Evolutionary conservation across 441 rosid species (phyloP), one percentile per base, ranked within the genome.

Genomic region (Erodium texanum): DNA sequence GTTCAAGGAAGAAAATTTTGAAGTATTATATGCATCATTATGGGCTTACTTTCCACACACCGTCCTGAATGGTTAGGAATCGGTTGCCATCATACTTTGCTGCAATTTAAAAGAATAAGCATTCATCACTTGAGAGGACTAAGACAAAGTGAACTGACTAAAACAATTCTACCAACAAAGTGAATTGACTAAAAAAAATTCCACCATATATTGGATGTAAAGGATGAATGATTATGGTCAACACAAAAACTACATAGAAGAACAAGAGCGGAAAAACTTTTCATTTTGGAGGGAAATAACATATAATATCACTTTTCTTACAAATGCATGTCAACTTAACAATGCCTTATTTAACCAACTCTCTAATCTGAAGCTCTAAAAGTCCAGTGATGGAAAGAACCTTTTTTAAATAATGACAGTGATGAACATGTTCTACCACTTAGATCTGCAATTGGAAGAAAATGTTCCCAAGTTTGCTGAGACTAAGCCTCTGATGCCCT

Each of bases 31-130:
- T 34, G 8, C 24, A 36, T 59, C 43, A 59, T 43, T 16, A 71
- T 29, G 65, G 66, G 83, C 98, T 87, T 83, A 89, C 98, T 81
- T 87, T 87, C 94, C 85, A 85, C 66, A 85, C 70, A 34, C 89
- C 89, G 64, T 87, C 82, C 73, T 82, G 79, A 73, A 71, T 75
- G 27, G 92, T 90, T 68, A 90, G 65, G 80, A 93, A 93, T 7
- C 75, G 76, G 75, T 87, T 74, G 67, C 96, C 94, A 41, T 85
- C 90, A 70, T 93, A 93, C 75, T 77, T 80, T 71, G 86, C 96
- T 93, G 89, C 71, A 66, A 70, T 59, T 2, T 18, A 71, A 38
- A 66, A 54, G 38, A 59, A 72, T 54, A 71, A 62, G 66, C 68
- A 24, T 43, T 66, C 63, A 65, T 63, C 70, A 41, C 19, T n/a